Conservation (phyloP, 495 filamentous ascomycete species). For the Corynascus novoguineensis region DNA sequence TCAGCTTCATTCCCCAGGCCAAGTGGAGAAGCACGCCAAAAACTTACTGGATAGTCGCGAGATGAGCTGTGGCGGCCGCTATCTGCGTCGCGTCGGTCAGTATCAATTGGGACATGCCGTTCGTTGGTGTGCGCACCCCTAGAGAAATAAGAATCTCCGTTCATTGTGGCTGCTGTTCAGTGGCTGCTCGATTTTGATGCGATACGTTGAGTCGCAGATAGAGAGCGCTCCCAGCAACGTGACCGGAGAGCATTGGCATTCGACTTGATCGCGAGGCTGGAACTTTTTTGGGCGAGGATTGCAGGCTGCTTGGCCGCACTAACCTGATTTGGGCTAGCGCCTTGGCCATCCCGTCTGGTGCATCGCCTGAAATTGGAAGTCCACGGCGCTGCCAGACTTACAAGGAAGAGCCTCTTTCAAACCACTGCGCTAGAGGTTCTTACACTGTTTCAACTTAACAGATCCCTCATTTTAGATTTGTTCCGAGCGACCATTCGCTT, state of each 20-base stretch:
- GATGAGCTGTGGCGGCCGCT: conserved; percentile 61
- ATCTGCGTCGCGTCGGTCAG: conserved; percentile 40
- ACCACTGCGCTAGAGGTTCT: neutral
- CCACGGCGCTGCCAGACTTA: too few species aligned
- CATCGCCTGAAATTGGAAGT: too few species aligned
- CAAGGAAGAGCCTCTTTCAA: too few species aligned
- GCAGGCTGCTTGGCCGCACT: conserved; percentile 13
- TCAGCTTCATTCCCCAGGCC: neutral
- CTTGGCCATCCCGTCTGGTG: neutral
- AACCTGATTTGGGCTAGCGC: conserved; percentile 20
- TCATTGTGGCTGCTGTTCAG: conserved; percentile 56
- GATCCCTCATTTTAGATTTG: neutral
- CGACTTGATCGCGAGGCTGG: conserved; percentile 34
- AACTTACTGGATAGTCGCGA: conserved; percentile 66
- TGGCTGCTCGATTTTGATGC: conserved; percentile 11
- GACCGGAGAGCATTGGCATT: conserved; percentile 6
- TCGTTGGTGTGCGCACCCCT: conserved; percentile 52
- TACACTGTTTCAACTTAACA: neutral
- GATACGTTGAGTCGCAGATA: conserved; percentile 8
- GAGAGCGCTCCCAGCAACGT: neutral
- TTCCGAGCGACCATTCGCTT: too few species aligned
- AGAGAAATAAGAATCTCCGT: conserved; percentile 79
- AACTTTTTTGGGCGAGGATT: conserved; percentile 30
- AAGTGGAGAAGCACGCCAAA: neutral
- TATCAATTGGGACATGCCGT: conserved; percentile 16